A percentile compares a stretch with the other conserved stretches of the same genome.
Conservation (phyloP, 225 moss, liverwort and hornwort genomes). For the Marchantia polymorpha region DNA sequence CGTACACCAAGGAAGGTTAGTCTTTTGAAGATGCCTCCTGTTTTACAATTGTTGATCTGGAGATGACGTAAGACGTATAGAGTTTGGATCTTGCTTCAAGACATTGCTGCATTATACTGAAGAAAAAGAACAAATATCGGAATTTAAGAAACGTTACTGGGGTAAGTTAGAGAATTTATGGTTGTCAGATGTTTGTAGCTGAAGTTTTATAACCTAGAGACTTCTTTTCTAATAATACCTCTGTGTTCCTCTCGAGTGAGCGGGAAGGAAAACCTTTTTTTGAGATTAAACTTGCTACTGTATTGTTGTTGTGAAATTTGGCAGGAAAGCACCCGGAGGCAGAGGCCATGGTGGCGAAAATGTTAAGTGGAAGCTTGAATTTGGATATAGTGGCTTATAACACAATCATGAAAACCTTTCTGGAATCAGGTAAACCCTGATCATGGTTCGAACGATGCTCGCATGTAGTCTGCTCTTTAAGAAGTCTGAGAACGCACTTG, state of each 20-base stretch:
- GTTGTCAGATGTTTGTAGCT: not conserved
- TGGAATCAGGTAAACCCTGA: slow-evolving; percentile 56
- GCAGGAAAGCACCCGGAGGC: slow-evolving; percentile 63
- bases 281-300: not conserved
- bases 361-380: slow-evolving; percentile 53
- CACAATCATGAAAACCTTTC: slow-evolving; percentile 68
- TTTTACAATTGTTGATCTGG: not conserved
- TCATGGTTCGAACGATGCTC: not conserved
- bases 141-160: not conserved
- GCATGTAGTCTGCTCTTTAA: not conserved
- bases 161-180: not conserved
- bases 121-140: not conserved
- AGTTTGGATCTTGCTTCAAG: not conserved
- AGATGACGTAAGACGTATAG: not conserved
- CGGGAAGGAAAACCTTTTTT: not conserved
- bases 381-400: slow-evolving; percentile 86
- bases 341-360: slow-evolving; percentile 56
- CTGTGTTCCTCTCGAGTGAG: not conserved
- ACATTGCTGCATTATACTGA: not conserved
- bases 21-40: not conserved
- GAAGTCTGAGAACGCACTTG: not conserved
- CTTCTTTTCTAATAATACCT: not conserved
- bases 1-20: slow-evolving; percentile 76
- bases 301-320: not conserved
- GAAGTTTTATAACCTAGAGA: not conserved